These are phyloP conservation scores for Globisporangium barbulae DNA, from an alignment of 352 stramenopile genomes.

Conservation along the genomic window DNA sequence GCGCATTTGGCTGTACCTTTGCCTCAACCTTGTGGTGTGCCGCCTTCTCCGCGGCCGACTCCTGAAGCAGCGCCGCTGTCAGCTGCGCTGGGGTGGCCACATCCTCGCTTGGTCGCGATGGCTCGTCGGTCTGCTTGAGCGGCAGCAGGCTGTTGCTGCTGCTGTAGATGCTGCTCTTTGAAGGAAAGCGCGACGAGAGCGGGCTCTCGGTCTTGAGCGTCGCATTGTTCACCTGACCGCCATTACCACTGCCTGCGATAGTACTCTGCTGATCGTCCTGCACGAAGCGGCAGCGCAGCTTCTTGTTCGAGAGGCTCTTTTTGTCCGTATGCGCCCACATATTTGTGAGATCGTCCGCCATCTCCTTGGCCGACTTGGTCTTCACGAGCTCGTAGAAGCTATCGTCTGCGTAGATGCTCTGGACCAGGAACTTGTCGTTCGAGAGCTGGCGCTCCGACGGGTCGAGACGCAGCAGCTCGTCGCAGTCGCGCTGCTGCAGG, in stretches of 20 bases:
- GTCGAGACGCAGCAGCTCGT: conserved; percentile 78
- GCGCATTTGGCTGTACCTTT: conserved; percentile 12
- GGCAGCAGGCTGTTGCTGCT: conserved; percentile 24
- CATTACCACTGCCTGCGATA: not conserved
- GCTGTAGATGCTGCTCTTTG: conserved; percentile 26
- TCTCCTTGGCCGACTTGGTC: conserved; percentile 85
- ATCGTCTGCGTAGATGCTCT: conserved; percentile 84
- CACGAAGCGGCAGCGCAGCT: conserved; percentile 82
- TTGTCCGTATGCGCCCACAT: conserved; percentile 85
- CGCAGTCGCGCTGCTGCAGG: conserved; percentile 87
- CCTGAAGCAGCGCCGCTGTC: conserved; percentile 58
- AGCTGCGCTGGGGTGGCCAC: conserved; percentile 50
- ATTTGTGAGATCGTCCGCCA: conserved; percentile 84
- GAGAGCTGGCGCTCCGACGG: conserved; percentile 72
- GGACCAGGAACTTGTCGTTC: conserved; percentile 90
- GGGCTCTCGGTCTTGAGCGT: conserved; percentile 11
- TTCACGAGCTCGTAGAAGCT: conserved; percentile 84
- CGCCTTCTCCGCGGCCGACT: conserved; percentile 16
- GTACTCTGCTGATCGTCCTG: conserved; percentile 36
- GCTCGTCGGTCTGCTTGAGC: conserved; percentile 21
- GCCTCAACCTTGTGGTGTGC: conserved; percentile 10
- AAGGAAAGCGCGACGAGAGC: conserved; percentile 15
- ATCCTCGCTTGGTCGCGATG: conserved; percentile 44
- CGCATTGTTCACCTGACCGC: not conserved
- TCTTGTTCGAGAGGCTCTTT: conserved; percentile 83